Evolutionary conservation across 2,329 filamentous ascomycete genomes (phyloP).

Genomic region (Diplodia seriata): DNA sequence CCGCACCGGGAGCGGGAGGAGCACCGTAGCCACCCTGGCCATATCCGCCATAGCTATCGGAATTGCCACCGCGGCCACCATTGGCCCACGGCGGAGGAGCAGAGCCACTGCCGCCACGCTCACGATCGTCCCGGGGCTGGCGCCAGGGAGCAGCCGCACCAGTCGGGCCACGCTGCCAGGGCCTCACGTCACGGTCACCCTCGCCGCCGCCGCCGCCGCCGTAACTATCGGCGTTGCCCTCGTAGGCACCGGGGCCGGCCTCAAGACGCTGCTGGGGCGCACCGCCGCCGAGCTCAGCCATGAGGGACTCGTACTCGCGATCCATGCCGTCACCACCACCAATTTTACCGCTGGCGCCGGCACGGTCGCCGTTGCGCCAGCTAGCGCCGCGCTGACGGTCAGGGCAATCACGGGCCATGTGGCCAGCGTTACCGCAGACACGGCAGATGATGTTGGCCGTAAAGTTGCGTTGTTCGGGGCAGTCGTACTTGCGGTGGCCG

Average conservation of each 20-base stretch:
- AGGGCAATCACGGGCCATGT: constrained; percentile 98
- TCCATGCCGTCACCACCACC: constrained; percentile 85
- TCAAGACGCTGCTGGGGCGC: constrained; percentile 81
- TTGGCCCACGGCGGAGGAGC: constrained; percentile 51
- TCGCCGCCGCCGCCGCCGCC: constrained; percentile 45
- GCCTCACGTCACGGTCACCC: constrained; percentile 69
- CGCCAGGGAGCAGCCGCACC: constrained; percentile 85
- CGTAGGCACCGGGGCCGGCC: constrained; percentile 73
- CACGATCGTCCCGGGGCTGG: constrained; percentile 55
- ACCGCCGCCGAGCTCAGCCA: constrained; percentile 93
- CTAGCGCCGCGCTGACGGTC: constrained; percentile 89
- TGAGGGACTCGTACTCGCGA: constrained; percentile 96
- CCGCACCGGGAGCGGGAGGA: constrained; percentile 44
- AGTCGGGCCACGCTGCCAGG: constrained; percentile 87
- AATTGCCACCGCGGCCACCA: constrained; percentile 42
- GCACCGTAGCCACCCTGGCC: constrained; percentile 47
- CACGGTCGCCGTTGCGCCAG: constrained; percentile 80
- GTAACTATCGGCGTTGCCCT: constrained; percentile 41
- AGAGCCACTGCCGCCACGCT: constrained; percentile 53
- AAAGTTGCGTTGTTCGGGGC: constrained; percentile 95
- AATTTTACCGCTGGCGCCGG: constrained; percentile 58
- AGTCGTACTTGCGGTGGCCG: constrained; percentile 98
- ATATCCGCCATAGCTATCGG: constrained; percentile 41
- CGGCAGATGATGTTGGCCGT: constrained; percentile 99
- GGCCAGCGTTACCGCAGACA: constrained; percentile 95